Evolutionary conservation across 2,329 filamentous ascomycete species (phyloP).

Genomic region (Colletotrichum spinosum): DNA sequence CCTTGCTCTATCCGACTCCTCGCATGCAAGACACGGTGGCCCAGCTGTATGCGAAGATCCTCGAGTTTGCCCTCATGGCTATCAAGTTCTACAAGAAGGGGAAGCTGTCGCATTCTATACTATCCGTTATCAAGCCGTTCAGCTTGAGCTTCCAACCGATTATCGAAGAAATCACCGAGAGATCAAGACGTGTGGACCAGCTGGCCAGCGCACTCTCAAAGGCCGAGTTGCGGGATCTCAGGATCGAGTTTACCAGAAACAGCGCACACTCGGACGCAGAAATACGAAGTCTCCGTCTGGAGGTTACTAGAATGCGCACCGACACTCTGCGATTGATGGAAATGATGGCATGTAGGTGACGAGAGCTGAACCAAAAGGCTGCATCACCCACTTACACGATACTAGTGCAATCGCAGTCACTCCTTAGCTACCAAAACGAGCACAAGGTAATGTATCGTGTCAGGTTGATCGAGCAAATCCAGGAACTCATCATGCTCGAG

Average conservation of each 20-base stretch:
- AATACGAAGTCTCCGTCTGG: too few relatives aligned
- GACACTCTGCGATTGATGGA: constrained; percentile 2
- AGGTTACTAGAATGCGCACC: background rate
- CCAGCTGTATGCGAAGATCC: background rate
- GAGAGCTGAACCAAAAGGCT: background rate
- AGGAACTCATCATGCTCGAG: background rate
- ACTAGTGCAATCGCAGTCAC: background rate
- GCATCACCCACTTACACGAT: background rate
- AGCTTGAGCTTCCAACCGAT: background rate
- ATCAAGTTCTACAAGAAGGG: constrained; percentile 3
- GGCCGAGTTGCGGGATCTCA: constrained; percentile 4
- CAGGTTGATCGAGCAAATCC: background rate
- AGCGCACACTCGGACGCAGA: too few relatives aligned
- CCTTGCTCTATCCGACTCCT: background rate
- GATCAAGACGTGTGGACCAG: background rate
- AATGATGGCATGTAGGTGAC: constrained; percentile 7
- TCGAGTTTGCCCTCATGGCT: background rate
- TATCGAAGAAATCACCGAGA: background rate
- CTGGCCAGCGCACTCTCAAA: background rate
- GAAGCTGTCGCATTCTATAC: background rate
- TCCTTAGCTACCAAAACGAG: background rate
- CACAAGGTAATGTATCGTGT: background rate
- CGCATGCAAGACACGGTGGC: background rate
- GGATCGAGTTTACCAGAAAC: background rate
- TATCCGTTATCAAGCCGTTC: background rate